Conservation (phyloP, 2,329 filamentous ascomycete species). For the Sphaerostilbella broomeana region DNA sequence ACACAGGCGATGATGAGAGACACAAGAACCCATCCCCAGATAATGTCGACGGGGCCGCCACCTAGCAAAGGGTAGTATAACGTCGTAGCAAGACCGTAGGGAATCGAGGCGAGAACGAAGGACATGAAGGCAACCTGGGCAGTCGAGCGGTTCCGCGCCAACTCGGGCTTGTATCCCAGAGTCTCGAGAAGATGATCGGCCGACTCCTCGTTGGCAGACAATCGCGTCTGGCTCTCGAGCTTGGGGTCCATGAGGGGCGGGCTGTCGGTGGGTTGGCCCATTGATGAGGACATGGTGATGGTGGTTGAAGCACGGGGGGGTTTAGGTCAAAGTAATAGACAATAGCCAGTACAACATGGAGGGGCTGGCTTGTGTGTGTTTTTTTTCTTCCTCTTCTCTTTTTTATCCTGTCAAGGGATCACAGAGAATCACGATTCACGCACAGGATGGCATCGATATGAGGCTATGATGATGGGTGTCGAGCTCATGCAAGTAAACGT, state of each 20-base stretch:
- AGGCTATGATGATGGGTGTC: too few species aligned
- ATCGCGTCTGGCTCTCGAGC: conserved; percentile 20
- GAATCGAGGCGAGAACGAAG: conserved; percentile 68
- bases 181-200: conserved; percentile 58
- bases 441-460: too few species aligned
- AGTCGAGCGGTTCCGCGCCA: conserved; percentile 58
- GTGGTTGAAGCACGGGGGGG: too few species aligned
- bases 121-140: conserved; percentile 69
- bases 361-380: too few species aligned
- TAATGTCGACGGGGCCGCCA: conserved; percentile 61
- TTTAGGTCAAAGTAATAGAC: too few species aligned
- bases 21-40: conserved; percentile 66
- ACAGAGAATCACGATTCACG: too few species aligned
- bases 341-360: too few species aligned
- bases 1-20: conserved; percentile 66
- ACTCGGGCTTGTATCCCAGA: conserved; percentile 60
- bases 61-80: conserved; percentile 59
- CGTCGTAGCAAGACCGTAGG: conserved; percentile 66
- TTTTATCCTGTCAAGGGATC: too few species aligned
- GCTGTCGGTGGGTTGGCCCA: conserved; percentile 18
- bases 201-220: conserved; percentile 30
- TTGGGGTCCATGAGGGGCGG: conserved; percentile 22
- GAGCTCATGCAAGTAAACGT: conserved; percentile 11
- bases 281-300: conserved; percentile 14
- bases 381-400: too few species aligned